Percentiles rank a stretch among this genome's conserved stretches.
These are phyloP conservation scores for Lactarius sanguifluus DNA, from an alignment of 768 basidiomycete genomes.

Conservation along the genomic window DNA sequence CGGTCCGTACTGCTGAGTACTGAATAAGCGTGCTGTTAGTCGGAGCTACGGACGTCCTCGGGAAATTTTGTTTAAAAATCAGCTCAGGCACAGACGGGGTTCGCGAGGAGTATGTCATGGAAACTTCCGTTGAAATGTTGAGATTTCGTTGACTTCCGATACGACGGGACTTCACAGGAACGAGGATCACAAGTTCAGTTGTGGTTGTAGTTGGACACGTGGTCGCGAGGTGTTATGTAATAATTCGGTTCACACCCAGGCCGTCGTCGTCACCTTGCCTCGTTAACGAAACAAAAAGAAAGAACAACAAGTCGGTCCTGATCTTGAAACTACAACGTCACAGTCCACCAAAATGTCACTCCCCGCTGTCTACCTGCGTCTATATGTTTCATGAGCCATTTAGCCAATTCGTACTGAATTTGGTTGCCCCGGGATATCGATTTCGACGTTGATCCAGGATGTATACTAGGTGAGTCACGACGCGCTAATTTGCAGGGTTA, in stretches of 20 bases:
- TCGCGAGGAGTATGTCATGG: not conserved
- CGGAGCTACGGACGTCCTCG: constrained; percentile 8
- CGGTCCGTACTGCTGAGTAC: not conserved
- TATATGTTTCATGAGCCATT: not conserved
- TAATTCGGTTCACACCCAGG: not conserved
- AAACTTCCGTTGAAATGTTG: constrained; percentile 6
- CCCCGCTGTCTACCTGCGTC: not conserved
- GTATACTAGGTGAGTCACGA: not conserved
- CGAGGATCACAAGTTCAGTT: constrained; percentile 4
- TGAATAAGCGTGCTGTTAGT: not conserved
- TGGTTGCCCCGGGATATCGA: not conserved
- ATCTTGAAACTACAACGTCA: constrained; percentile 1
- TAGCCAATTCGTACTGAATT: not conserved
- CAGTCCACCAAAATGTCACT: not conserved
- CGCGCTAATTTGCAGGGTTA: not conserved
- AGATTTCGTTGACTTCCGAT: constrained; percentile 6
- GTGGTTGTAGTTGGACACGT: not conserved
- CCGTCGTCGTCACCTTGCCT: too few species aligned
- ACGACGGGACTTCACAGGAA: not conserved
- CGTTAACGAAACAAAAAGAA: not conserved
- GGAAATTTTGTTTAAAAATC: not conserved
- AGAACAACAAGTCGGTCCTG: not conserved
- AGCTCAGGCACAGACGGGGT: not conserved
- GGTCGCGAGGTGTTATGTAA: not conserved
- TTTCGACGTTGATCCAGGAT: not conserved